Evolutionary conservation across 2,329 filamentous ascomycete species (phyloP).

Genomic region (Clonostachys chloroleuca): DNA sequence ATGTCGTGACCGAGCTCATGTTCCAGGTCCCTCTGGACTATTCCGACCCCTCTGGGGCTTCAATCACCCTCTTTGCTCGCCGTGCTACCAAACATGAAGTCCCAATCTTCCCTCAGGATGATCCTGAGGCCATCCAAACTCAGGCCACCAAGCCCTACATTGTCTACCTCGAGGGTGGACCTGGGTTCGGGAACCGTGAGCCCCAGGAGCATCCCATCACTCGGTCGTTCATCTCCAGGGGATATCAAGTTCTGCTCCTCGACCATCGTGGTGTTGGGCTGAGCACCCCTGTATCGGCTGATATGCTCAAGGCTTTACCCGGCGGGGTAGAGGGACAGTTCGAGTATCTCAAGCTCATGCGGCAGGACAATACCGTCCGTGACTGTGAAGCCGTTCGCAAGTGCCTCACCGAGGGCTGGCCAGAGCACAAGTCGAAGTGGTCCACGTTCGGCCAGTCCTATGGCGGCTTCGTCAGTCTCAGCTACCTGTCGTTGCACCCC

Average conservation of each 20-base stretch:
- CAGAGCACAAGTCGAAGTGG: constrained; percentile 72
- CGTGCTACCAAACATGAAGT: constrained; percentile 64
- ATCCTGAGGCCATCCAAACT: constrained; percentile 2
- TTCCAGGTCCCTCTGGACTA: constrained; percentile 87
- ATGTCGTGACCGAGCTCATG: constrained; percentile 75
- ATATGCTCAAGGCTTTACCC: constrained; percentile 50
- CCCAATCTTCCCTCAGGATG: constrained; percentile 42
- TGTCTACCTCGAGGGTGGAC: constrained; percentile 81
- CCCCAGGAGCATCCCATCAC: constrained; percentile 73
- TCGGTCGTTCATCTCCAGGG: constrained; percentile 66
- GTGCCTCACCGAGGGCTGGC: constrained; percentile 66
- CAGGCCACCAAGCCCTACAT: constrained; percentile 48
- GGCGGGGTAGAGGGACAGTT: constrained; percentile 67
- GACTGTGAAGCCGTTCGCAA: constrained; percentile 84
- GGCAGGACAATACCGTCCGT: constrained; percentile 84
- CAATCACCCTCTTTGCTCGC: constrained; percentile 73
- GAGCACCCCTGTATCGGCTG: constrained; percentile 73
- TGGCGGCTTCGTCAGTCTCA: constrained; percentile 80
- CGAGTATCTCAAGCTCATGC: constrained; percentile 77
- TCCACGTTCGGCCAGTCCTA: constrained; percentile 87
- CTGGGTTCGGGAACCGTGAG: constrained; percentile 70
- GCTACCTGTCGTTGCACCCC: constrained; percentile 78
- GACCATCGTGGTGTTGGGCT: constrained; percentile 89
- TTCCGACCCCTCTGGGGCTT: constrained; percentile 51
- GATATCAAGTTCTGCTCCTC: constrained; percentile 82